Evolutionary conservation across 2,329 filamentous ascomycete species (phyloP).

Genomic region (Diaporthe helianthi): DNA sequence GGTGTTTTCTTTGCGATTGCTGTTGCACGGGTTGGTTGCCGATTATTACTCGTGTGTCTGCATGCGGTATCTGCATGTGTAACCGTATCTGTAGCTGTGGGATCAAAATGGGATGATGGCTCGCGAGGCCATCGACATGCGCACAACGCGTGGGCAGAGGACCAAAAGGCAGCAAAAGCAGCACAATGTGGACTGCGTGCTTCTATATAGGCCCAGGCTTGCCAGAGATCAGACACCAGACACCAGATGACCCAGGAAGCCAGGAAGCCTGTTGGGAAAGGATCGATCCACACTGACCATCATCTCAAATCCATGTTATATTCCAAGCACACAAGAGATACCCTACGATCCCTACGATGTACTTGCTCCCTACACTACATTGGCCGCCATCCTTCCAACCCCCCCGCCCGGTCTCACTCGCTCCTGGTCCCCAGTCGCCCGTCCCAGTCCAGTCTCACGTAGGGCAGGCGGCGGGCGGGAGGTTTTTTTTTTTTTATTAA

Average conservation of each 20-base stretch:
- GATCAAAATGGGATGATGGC: not conserved
- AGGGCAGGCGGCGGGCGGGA: not conserved
- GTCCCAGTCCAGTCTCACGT: constrained; percentile 1
- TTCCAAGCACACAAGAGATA: not conserved
- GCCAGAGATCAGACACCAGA: constrained; percentile 25
- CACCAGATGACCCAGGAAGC: constrained; percentile 7
- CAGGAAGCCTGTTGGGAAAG: constrained; percentile 17
- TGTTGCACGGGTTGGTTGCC: not conserved
- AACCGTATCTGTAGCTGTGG: not conserved
- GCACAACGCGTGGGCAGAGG: not conserved
- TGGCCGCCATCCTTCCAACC: not conserved
- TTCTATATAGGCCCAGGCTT: constrained; percentile 26
- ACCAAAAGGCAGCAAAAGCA: not conserved
- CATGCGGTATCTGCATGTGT: not conserved
- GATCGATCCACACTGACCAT: constrained; percentile 29
- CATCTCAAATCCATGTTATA: constrained; percentile 24
- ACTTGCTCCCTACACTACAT: too few species aligned
- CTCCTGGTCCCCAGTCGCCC: constrained; percentile 1
- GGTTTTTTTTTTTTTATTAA: too few species aligned
- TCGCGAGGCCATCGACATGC: not conserved
- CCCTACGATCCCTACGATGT: not conserved
- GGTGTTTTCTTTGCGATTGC: constrained; percentile 1
- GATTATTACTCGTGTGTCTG: constrained; percentile 15
- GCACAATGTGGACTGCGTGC: constrained; percentile 18
- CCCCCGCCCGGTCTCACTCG: not conserved